A percentile compares a stretch with the other conserved stretches of the same genome.
Evolutionary conservation across 169 alveolate species (phyloP).

Genomic region (Cryptosporidium sp.): DNA sequence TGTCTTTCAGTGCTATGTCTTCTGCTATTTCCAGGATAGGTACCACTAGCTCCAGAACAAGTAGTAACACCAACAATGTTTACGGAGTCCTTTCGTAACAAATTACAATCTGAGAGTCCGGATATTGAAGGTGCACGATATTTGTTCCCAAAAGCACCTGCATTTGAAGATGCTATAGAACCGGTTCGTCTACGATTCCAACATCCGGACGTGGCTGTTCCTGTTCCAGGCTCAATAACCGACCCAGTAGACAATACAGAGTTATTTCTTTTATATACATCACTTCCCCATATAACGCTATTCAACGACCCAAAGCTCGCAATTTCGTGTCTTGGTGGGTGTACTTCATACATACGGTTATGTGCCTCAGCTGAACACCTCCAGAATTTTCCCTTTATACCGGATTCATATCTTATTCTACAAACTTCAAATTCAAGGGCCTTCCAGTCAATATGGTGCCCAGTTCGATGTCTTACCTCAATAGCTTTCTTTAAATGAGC

Average conservation of each 20-base stretch:
- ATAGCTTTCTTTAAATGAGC: constrained; percentile 73
- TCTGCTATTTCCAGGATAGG: constrained; percentile 70
- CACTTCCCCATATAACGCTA: constrained; percentile 35
- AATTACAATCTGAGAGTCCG: constrained; percentile 53
- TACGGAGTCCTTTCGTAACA: constrained; percentile 60
- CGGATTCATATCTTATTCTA: constrained; percentile 69
- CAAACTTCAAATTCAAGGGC: constrained; percentile 73
- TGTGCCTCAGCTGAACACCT: constrained; percentile 72
- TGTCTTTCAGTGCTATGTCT: constrained; percentile 62
- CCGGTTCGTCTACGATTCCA: constrained; percentile 43
- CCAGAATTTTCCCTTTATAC: constrained; percentile 68
- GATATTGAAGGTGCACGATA: constrained; percentile 46
- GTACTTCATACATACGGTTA: constrained; percentile 68
- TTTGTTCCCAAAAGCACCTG: constrained; percentile 29
- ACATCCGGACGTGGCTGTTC: constrained; percentile 27
- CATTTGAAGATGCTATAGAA: constrained; percentile 43
- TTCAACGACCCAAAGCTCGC: constrained; percentile 44
- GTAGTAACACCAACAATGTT: constrained; percentile 70
- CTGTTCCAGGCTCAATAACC: constrained; percentile 42
- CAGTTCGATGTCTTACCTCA: constrained; percentile 67
- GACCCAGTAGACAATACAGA: constrained; percentile 68
- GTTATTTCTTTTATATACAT: constrained; percentile 34
- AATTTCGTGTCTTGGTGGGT: constrained; percentile 51
- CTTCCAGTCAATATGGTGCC: constrained; percentile 72
- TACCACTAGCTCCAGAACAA: constrained; percentile 75